Evolutionary conservation across 2,329 filamentous ascomycete genomes (phyloP).

Genomic region (Samsoniella hepiali): DNA sequence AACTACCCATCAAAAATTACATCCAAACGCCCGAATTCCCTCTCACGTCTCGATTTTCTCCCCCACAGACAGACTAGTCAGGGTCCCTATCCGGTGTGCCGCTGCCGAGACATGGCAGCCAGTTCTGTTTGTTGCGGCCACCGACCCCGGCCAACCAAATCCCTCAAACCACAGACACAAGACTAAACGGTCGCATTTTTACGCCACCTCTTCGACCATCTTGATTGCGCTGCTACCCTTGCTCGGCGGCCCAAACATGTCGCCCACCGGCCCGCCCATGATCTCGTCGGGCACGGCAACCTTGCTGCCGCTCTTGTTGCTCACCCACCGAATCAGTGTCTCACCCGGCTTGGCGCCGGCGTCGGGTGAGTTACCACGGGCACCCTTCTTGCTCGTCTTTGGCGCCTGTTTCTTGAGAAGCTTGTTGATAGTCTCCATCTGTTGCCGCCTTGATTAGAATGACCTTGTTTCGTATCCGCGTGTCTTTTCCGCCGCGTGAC

Average conservation of each 20-base stretch:
- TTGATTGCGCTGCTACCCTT: conserved; percentile 38
- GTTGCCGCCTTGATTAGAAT: conserved; percentile 3
- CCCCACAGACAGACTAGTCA: not conserved
- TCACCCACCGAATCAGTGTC: conserved; percentile 68
- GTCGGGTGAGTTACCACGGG: conserved; percentile 48
- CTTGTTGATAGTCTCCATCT: conserved; percentile 92
- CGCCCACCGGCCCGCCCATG: conserved; percentile 59
- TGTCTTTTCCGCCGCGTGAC: conserved; percentile 13
- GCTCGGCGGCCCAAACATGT: conserved; percentile 44
- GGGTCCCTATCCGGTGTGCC: not conserved
- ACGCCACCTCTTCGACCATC: conserved; percentile 55
- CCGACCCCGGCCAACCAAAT: not conserved
- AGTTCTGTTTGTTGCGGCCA: not conserved
- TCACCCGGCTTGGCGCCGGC: conserved; percentile 51
- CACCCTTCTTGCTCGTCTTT: conserved; percentile 61
- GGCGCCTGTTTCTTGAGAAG: conserved; percentile 82
- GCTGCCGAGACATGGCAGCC: not conserved
- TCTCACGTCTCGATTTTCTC: not conserved
- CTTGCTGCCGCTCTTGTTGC: conserved; percentile 59
- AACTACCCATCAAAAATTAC: not conserved
- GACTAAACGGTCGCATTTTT: not conserved
- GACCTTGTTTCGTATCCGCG: not conserved
- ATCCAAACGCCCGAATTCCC: conserved; percentile 10
- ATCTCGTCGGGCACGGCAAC: conserved; percentile 68
- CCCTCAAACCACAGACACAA: not conserved